These are phyloP conservation scores for Datisca glomerata DNA, from an alignment of 306 rosid species.

Conservation along the genomic window DNA sequence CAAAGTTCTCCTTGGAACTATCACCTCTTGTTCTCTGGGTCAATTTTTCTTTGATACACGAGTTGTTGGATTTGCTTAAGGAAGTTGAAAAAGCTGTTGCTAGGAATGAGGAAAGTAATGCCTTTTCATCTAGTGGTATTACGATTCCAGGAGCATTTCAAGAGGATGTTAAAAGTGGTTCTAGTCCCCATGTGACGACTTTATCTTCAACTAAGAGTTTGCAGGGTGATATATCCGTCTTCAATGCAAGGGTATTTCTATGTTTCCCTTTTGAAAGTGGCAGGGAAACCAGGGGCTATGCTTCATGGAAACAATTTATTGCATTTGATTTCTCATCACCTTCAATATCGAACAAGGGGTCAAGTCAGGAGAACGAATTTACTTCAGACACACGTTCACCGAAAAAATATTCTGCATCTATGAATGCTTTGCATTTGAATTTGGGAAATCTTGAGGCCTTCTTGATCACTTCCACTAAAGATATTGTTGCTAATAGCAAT, in stretches of 20 bases:
- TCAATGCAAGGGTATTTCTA: constrained; percentile 60
- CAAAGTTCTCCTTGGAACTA: constrained; percentile 51
- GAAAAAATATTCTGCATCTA: constrained; percentile 32
- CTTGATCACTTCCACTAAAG: constrained; percentile 35
- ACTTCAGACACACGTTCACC: constrained; percentile 30
- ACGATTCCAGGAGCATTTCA: constrained; percentile 21
- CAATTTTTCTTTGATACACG: constrained; percentile 38
- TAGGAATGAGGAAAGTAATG: constrained; percentile 18
- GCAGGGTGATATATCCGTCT: constrained; percentile 51
- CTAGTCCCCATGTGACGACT: constrained; percentile 30
- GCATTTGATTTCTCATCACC: constrained; percentile 63
- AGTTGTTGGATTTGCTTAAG: constrained; percentile 28
- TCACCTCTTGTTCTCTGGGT: constrained; percentile 71
- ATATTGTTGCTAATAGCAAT: constrained; percentile 20
- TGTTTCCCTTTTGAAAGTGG: constrained; percentile 61
- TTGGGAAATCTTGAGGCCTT: constrained; percentile 44
- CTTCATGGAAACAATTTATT: constrained; percentile 59
- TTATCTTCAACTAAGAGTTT: constrained; percentile 37
- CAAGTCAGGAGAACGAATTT: constrained; percentile 22
- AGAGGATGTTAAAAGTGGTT: constrained; percentile 25
- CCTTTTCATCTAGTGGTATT: constrained; percentile 17
- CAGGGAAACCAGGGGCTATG: constrained; percentile 23
- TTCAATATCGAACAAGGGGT: constrained; percentile 21
- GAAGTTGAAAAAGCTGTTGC: constrained; percentile 41
- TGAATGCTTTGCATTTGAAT: constrained; percentile 49